Conservation (phyloP, 805 yeast genomes). For the Myxozyma vanderwaltii region DNA sequence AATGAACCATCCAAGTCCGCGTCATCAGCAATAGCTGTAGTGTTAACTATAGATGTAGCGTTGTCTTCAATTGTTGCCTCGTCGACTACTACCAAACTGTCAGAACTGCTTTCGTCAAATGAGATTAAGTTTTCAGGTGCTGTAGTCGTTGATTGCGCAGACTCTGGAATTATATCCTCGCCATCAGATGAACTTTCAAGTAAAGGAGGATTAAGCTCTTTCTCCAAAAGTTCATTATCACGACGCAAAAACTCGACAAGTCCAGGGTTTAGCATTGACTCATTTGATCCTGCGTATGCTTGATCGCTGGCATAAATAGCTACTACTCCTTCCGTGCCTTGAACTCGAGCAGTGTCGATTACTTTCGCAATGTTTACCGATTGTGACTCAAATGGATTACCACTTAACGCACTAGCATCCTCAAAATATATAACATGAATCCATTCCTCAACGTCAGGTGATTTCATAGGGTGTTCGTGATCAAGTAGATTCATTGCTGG, state of each 20-base stretch:
- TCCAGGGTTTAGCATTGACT: background rate
- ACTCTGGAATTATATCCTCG: background rate
- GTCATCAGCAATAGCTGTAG: background rate
- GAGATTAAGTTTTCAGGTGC: background rate
- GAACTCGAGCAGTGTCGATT: constrained; percentile 18
- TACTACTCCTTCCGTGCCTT: constrained; percentile 28
- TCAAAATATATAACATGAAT: constrained; percentile 9
- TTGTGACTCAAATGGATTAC: constrained; percentile 3
- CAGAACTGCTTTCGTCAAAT: background rate
- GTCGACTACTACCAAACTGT: background rate
- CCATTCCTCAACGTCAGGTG: constrained; percentile 3
- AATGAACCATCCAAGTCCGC: background rate
- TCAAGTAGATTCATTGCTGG: background rate
- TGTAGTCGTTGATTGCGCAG: background rate
- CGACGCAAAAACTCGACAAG: constrained; percentile 10
- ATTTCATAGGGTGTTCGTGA: no score
- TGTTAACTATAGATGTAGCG: background rate
- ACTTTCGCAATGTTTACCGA: constrained; percentile 16
- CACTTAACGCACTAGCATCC: background rate
- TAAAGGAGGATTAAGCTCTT: constrained; percentile 9
- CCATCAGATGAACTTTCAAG: background rate
- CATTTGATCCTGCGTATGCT: background rate
- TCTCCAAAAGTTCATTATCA: constrained; percentile 21
- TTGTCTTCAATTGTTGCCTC: background rate
- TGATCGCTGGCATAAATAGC: constrained; percentile 29